Evolutionary conservation across 2,329 filamentous ascomycete genomes (phyloP), one percentile per base, ranked within the genome.

Genomic region (Colletotrichum falcatum): DNA sequence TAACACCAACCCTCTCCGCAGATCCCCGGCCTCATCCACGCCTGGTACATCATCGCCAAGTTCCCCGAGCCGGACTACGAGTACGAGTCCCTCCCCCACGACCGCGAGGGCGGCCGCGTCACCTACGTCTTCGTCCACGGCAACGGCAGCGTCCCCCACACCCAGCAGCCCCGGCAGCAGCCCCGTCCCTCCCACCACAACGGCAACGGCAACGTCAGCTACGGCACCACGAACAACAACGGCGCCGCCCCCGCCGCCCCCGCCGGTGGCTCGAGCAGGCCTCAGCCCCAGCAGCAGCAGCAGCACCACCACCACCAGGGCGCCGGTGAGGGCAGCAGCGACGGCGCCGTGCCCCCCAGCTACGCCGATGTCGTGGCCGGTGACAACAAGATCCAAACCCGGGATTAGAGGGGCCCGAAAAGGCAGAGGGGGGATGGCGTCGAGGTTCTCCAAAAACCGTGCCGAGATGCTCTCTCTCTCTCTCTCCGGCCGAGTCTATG

Each of bases 1-100:
- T 73, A 61, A 49, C 39, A 7, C 28, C 12, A 33, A 20, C 35
- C 26, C 48, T 58, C 2, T n/a, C 33, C 26, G 49, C 74, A 87
- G 84, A 82, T 98, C 71, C 95, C 95, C 26, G 95, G 95, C 72
- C 91, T 98, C 60, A 84, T 99, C 2, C 96, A 99, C 84, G 90
- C 95, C 73, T 98, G 96, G 95, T 99, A 98, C 87, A 97, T 98
- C 82, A 98, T 99, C 82, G 89, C 93, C 77, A 92, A 93, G 79
- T 93, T 92, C 80, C 96, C 96, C 69, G 95, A 98, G 72, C 75
- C 88, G 49, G 86, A 91, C 69, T 88, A 88, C 80, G 89, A 92
- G 73, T 94, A 96, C 82, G 89, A 93, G 75, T 83, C 85, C 61
- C 80, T 92, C 49, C 82, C 88, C 28, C 62, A 90, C 63, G 87